These are phyloP conservation scores for Phtheirospermum japonicum DNA, from an alignment of 257 asterid genomes.

Conservation along the genomic window DNA sequence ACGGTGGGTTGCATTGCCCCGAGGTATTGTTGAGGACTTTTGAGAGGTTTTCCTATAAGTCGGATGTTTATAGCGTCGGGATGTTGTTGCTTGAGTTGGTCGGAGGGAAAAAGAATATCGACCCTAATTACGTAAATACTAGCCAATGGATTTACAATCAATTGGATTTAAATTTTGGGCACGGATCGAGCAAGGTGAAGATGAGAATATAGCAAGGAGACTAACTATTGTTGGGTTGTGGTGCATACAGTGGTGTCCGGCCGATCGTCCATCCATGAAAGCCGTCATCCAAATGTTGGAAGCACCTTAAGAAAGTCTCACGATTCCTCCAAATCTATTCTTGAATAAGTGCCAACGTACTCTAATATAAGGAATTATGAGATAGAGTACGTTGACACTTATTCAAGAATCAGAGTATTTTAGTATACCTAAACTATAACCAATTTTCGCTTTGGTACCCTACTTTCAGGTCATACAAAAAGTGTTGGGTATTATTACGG, in stretches of 20 bases:
- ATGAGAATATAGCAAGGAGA: slow-evolving; percentile 19
- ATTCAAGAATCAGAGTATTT: slow-evolving; percentile 18
- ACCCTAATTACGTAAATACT: slow-evolving; percentile 1
- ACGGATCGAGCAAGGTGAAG: slow-evolving; percentile 16
- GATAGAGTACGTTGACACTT: slow-evolving; percentile 12
- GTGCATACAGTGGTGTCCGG: too few species aligned
- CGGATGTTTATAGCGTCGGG: slow-evolving; percentile 42
- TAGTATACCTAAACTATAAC: too few species aligned
- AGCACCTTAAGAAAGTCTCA: slow-evolving; percentile 24
- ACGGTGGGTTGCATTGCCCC: slow-evolving; percentile 45
- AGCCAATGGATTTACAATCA: slow-evolving; percentile 40
- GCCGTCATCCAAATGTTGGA: slow-evolving; percentile 37
- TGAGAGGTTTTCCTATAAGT: slow-evolving; percentile 34
- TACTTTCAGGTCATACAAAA: too few species aligned
- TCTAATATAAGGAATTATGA: not conserved
- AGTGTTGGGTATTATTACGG: too few species aligned
- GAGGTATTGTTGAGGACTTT: slow-evolving; percentile 39
- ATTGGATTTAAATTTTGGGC: slow-evolving; percentile 26
- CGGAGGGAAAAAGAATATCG: slow-evolving; percentile 38
- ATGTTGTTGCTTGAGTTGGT: slow-evolving; percentile 50
- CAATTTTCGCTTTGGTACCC: too few species aligned
- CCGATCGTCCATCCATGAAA: slow-evolving; percentile 33
- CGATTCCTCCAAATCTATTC: slow-evolving; percentile 33
- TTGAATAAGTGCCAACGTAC: too few species aligned
- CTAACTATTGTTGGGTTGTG: too few species aligned